Evolutionary conservation across 2,329 filamentous ascomycete genomes (phyloP).

Genomic region (Fusarium humuli): DNA sequence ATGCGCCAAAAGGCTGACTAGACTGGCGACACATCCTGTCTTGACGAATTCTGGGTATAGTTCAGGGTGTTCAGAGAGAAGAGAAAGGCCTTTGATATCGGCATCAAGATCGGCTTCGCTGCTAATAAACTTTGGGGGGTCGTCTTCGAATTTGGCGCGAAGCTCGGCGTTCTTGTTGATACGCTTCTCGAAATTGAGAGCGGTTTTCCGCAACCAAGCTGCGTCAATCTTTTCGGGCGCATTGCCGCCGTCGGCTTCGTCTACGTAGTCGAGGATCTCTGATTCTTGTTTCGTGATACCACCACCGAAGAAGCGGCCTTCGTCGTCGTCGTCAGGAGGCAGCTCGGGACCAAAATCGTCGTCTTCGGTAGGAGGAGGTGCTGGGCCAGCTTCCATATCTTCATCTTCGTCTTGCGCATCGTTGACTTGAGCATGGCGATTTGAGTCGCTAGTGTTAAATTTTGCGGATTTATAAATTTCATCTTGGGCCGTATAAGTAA

Average conservation of each 20-base stretch:
- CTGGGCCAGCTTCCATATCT: conserved; percentile 62
- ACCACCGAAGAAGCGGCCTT: conserved; percentile 94
- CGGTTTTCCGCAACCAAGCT: conserved; percentile 84
- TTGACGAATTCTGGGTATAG: conserved; percentile 85
- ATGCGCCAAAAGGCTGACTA: conserved; percentile 87
- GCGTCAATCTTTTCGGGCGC: conserved; percentile 81
- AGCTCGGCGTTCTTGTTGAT: conserved; percentile 92
- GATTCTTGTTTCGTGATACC: conserved; percentile 85
- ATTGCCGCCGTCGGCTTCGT: conserved; percentile 59
- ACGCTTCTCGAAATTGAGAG: conserved; percentile 87
- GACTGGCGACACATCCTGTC: conserved; percentile 75
- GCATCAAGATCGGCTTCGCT: conserved; percentile 90
- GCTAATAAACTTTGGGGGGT: conserved; percentile 85
- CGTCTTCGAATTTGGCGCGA: conserved; percentile 83
- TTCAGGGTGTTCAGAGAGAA: conserved; percentile 86
- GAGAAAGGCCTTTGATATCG: conserved; percentile 86
- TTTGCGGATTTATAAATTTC: conserved; percentile 74
- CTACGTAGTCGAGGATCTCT: conserved; percentile 88
- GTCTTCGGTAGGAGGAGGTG: conserved; percentile 62
- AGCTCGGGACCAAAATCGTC: conserved; percentile 60
- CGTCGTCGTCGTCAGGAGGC: conserved; percentile 76
- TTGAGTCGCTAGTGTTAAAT: conserved; percentile 58
- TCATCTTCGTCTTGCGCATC: conserved; percentile 61
- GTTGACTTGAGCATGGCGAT: conserved; percentile 60
- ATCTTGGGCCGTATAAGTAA: conserved; percentile 54